Base-by-base conservation (phyloP, 1,139 yeast species). In the Meyerozyma carpophila region DNA sequence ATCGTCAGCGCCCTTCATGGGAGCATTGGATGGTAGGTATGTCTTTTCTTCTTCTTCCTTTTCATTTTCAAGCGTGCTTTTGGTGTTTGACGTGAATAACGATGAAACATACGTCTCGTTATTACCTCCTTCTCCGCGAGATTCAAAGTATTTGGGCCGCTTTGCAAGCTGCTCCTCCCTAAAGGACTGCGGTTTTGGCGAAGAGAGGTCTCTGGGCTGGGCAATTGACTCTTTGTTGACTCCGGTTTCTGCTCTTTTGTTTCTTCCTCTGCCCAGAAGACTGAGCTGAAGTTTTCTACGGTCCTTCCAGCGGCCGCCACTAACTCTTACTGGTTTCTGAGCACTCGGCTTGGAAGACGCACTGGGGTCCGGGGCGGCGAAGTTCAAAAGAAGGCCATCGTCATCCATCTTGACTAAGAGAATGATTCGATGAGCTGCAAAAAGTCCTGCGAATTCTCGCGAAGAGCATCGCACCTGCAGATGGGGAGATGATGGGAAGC, bases 231-330 rank as follows among this genome's bases (percentile, higher is more conserved):
- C 31, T 40, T 40, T 39, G 16, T 73, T 73, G n/a, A 65, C 70
- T 8, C 73, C 74, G 20, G 69, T 57, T n/a, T 53, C 57, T 40
- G 59, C 65, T 43, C 57, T 62, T 25, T 53, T 50, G 32, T 60
- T 66, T 50, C 73, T 62, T 1, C 71, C 70, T 58, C 79, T 65
- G 21, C 82, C 82, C 53, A 68, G 72, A 39, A 68, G 52, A 18
- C 66, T 59, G 44, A 80, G 65, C 54, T 77, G 80, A 39, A 74
- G 72, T 56, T 76, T 77, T 53, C 94, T 71, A 49, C 95, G 74
- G 47, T 87, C 95, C 54, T 79, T 83, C 95, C 95, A 86, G 54
- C 75, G 75, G 7, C 94, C 94, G 27, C 94, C 93, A 7, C 75
- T 69, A 5, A 78, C 70, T 51, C 80, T 82, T 5, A 59, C 56